Evolutionary conservation across 2,329 filamentous ascomycete genomes (phyloP), one percentile per base, ranked within the genome.

Genomic region (Clarireedia sp.): DNA sequence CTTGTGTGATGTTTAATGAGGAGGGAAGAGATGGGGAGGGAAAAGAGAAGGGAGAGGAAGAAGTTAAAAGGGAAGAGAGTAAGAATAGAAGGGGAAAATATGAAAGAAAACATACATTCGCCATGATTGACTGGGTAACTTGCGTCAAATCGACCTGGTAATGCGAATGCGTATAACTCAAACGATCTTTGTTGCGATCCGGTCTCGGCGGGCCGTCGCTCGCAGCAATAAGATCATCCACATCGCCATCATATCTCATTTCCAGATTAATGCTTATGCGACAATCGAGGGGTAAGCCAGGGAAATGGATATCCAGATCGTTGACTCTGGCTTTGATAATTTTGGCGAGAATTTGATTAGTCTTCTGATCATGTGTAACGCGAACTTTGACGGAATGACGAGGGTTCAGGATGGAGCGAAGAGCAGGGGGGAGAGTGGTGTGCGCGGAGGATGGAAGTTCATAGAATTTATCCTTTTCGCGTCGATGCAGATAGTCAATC

Each of bases 61-160:
- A n/a, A n/a, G n/a, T n/a, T n/a, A 62, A 54, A 60, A 56, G 33
- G 8, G 24, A 26, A 26, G 23, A 12, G 3, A 46, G 37, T n/a
- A 9, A 14, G 17, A 9, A 12, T 9, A 3, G 14, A n/a, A 5
- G 10, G 1, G 26, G 29, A 6, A n/a, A 46, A 23, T 19, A 36
- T 19, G n/a, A 19, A 12, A 29, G 14, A 16, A 37, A 48, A 63
- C 67, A 62, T 63, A 71, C 69, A 61, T 68, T 67, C 9, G 60
- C 54, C 33, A 57, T 36, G 12, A 82, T 85, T 45, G 96, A 90
- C 70, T 96, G 90, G 10, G 83, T 87, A 43, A 99, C 94, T 69
- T 96, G 91, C 0, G 94, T 99, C 50, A 99, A 75, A 71, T 99
- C 94, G 63, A 99, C 80, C 68, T 94, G 89, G 68, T 95, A 96